A percentile compares a stretch with the other conserved stretches of the same genome.
These are phyloP conservation scores for Aureobasidium mangrovei DNA, from an alignment of 2,329 filamentous ascomycete species.

Conservation along the genomic window DNA sequence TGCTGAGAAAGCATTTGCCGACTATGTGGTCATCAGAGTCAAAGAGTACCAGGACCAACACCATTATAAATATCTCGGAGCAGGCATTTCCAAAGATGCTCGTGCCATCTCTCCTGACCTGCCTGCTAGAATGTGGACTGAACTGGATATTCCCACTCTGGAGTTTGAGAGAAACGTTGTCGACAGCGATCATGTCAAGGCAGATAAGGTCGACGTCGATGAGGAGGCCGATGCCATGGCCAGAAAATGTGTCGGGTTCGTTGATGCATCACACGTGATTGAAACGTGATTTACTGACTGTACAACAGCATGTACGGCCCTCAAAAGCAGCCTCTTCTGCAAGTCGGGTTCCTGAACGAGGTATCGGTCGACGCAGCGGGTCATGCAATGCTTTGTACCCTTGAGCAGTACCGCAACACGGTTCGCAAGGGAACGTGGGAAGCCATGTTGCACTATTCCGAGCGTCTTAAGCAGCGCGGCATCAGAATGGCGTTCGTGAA, in stretches of 20 bases:
- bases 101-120: conserved; percentile 54
- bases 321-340: conserved; percentile 57
- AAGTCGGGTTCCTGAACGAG: conserved; percentile 56
- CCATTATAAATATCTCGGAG: conserved; percentile 65
- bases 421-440: conserved; percentile 57
- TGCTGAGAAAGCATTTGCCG: conserved; percentile 20
- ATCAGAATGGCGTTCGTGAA: conserved; percentile 71
- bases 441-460: conserved; percentile 53
- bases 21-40: conserved; percentile 51
- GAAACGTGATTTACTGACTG: not conserved
- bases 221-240: conserved; percentile 77
- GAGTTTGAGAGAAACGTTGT: conserved; percentile 50
- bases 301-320: conserved; percentile 60
- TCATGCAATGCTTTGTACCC: conserved; percentile 50
- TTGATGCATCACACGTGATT: conserved; percentile 13
- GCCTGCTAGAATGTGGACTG: conserved; percentile 63
- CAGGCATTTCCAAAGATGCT: conserved; percentile 56
- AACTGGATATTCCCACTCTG: conserved; percentile 67
- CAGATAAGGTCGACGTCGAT: conserved; percentile 57
- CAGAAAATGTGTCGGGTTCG: conserved; percentile 65
- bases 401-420: conserved; percentile 51
- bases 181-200: conserved; percentile 70
- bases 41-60: conserved; percentile 55
- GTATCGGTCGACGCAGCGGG: conserved; percentile 64
- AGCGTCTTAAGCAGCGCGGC: conserved; percentile 53